Evolutionary conservation across 805 yeast genomes (phyloP).

Genomic region (Myxozyma monticola): DNA sequence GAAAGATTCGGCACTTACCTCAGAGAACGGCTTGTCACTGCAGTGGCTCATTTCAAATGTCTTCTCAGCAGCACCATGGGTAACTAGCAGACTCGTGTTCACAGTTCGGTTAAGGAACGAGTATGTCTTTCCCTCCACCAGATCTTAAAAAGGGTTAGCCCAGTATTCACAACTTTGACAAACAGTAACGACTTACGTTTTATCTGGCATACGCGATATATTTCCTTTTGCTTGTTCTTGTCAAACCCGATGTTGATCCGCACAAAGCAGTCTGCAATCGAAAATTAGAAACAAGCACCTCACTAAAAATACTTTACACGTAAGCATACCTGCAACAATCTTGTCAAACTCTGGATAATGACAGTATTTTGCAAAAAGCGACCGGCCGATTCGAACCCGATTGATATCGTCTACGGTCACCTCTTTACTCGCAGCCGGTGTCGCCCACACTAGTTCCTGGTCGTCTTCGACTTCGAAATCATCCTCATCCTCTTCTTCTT

Average conservation of each 20-base stretch:
- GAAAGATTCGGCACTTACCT: slow-evolving; percentile 29
- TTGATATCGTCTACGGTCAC: slow-evolving; percentile 68
- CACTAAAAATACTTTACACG: background rate
- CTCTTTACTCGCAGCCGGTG: slow-evolving; percentile 33
- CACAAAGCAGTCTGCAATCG: slow-evolving; percentile 58
- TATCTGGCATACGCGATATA: slow-evolving; percentile 82
- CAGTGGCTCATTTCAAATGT: slow-evolving; percentile 75
- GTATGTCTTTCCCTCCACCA: slow-evolving; percentile 46
- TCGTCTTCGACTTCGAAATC: slow-evolving; percentile 47
- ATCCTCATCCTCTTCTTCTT: slow-evolving; percentile 47
- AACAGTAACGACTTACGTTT: slow-evolving; percentile 53
- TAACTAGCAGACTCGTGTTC: slow-evolving; percentile 63
- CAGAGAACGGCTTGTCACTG: slow-evolving; percentile 72
- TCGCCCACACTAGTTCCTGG: slow-evolving; percentile 40
- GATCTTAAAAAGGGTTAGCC: slow-evolving; percentile 5
- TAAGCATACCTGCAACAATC: slow-evolving; percentile 52
- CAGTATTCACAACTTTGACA: background rate
- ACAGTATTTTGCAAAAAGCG: slow-evolving; percentile 69
- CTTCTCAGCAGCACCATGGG: slow-evolving; percentile 78
- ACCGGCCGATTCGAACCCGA: slow-evolving; percentile 72
- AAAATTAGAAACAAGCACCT: background rate
- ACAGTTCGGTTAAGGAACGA: slow-evolving; percentile 51
- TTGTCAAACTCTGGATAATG: slow-evolving; percentile 80
- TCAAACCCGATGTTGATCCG: slow-evolving; percentile 79
- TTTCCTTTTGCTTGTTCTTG: slow-evolving; percentile 58